Conservation (phyloP, 768 basidiomycete species). For the Cubamyces lactineus region DNA sequence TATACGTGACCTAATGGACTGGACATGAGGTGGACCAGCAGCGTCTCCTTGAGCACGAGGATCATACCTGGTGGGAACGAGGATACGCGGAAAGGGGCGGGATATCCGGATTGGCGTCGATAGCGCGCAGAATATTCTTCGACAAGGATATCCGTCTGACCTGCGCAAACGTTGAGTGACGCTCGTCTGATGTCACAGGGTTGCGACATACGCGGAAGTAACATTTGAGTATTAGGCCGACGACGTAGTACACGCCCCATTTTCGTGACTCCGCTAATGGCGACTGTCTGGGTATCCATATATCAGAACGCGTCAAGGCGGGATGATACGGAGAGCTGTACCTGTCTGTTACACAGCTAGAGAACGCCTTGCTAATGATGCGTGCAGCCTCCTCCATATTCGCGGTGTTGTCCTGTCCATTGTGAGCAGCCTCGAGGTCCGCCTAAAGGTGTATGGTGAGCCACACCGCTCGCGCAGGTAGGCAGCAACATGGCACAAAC, state of each 20-base stretch:
- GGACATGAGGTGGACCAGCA: slow-evolving; percentile 7
- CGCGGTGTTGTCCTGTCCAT: slow-evolving; percentile 36
- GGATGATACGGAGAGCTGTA: slow-evolving; percentile 32
- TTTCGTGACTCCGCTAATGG: slow-evolving; percentile 74
- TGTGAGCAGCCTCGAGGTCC: slow-evolving; percentile 52
- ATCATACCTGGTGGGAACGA: slow-evolving; percentile 77
- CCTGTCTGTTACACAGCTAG: slow-evolving; percentile 86
- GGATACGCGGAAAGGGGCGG: slow-evolving; percentile 79
- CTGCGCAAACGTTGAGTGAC: slow-evolving; percentile 43
- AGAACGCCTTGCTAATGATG: slow-evolving; percentile 87
- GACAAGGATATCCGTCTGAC: slow-evolving; percentile 90
- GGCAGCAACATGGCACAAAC: not conserved
- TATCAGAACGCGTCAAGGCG: not conserved
- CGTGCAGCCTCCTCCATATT: slow-evolving; percentile 87
- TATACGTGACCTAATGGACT: slow-evolving; percentile 77
- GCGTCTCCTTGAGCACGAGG: not conserved
- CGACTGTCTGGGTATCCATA: slow-evolving; percentile 51
- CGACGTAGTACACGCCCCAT: slow-evolving; percentile 93
- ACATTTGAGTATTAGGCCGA: slow-evolving; percentile 87
- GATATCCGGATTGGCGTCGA: slow-evolving; percentile 83
- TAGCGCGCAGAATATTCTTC: slow-evolving; percentile 88
- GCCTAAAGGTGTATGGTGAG: slow-evolving; percentile 44
- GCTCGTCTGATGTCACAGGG: not conserved
- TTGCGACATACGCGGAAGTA: slow-evolving; percentile 80
- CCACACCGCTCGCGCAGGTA: not conserved